phyloP scores from a whole-genome alignment of 73 alveolate species.

The Loxodes magnus region DNA sequence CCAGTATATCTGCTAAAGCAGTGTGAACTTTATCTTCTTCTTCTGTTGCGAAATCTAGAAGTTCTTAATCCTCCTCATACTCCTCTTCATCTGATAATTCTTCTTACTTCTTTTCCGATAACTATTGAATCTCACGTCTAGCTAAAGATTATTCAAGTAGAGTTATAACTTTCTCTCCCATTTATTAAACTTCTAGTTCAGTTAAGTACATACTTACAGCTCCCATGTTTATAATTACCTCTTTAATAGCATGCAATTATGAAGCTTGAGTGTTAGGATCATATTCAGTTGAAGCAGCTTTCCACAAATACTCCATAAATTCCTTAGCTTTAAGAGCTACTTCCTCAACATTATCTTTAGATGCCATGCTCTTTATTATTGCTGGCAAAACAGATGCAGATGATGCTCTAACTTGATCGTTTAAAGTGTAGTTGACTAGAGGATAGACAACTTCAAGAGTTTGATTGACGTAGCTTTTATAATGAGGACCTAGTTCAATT shows the following conservation, averaged over 20 bases:
- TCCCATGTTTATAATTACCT: conserved; percentile 22
- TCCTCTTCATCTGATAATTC: conserved; percentile 50
- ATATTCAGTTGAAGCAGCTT: conserved; percentile 45
- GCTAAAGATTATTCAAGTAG: conserved; percentile 47
- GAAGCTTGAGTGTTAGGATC: conserved; percentile 56
- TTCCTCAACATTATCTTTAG: conserved; percentile 23
- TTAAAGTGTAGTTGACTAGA: conserved; percentile 42
- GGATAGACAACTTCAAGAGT: conserved; percentile 50
- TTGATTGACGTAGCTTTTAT: conserved; percentile 57
- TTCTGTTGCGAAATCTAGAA: conserved; percentile 37
- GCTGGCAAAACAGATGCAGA: conserved; percentile 61
- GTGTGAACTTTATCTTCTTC: conserved; percentile 73
- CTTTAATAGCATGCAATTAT: conserved; percentile 49
- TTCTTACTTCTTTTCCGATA: conserved; percentile 47
- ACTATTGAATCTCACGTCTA: too few species aligned
- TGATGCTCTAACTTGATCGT: conserved; percentile 60
- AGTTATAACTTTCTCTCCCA: conserved; percentile 12
- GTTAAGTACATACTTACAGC: conserved; percentile 1
- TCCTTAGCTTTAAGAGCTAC: conserved; percentile 17
- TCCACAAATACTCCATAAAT: conserved; percentile 35
- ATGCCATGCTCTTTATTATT: conserved; percentile 46
- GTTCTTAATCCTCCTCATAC: conserved; percentile 50
- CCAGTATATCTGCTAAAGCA: conserved; percentile 62
- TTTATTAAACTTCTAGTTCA: neutral
- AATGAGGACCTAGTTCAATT: conserved; percentile 58